Evolutionary conservation across 371 early-diverging fungal genomes (phyloP), one percentile per base, ranked within the genome.

Genomic region (Gilbertella persicaria): DNA sequence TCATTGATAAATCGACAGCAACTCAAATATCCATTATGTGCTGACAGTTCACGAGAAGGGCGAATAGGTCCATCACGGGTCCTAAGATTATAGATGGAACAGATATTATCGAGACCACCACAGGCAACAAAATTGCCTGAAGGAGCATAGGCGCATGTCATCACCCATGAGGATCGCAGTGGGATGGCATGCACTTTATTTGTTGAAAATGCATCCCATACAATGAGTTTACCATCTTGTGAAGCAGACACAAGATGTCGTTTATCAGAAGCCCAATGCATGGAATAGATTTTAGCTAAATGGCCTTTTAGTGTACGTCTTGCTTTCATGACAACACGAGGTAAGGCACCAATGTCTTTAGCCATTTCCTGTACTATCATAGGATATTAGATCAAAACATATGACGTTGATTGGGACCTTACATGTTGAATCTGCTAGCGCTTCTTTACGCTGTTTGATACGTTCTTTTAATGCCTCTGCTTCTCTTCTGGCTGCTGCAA

Each of bases 181-280:
- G 97, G 96, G 57, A 98, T 95, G 33, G 98, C 98, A 61, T 97
- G 94, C 25, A 96, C 82, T 72, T 98, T 98, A 82, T 98, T 96
- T 45, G 97, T 95, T 36, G 95, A 87, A 66, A 89, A 95, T 19
- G 96, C 94, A 61, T 98, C 95, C 98, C 98, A 98, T 26, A 98
- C 95, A 51, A 98, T 95, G 44, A 98, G 79, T 71, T 97, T 98
- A 50, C 98, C 98, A 68, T 98, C 98, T 78, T 98, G 98, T 43
- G 97, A 97, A 19, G 98, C 98, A 40, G 92, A 90, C 6, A 98
- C 97, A 6, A 98, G 71, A 64, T 96, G 96, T 26, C 91, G 86
- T 65, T 90, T 92, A 73, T 96, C 96, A n/a, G 78, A 77, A 1
- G 95, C 91, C 97, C 98, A 98, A 72, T 98, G 96, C 98, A 98